These are phyloP conservation scores for Penicillium argentinense DNA, from an alignment of 495 filamentous ascomycete genomes.

Conservation along the genomic window DNA sequence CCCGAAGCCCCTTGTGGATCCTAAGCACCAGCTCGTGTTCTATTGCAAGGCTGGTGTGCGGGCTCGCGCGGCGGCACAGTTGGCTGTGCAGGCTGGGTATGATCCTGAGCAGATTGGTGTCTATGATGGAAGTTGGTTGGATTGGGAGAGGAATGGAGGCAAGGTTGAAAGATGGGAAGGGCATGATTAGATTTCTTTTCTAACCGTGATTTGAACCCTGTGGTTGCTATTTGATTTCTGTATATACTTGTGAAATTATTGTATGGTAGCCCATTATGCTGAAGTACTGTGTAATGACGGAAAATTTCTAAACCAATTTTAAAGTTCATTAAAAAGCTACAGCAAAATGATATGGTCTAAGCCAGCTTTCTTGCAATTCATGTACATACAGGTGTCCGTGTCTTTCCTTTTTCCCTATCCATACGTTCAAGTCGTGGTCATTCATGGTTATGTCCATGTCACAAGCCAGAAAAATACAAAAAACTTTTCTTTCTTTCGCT, in stretches of 20 bases:
- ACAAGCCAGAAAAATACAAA: conserved; percentile 22
- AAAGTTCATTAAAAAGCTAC: conserved; percentile 23
- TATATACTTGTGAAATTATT: conserved; percentile 9
- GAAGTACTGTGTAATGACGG: too few relatives aligned
- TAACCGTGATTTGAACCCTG: too few relatives aligned
- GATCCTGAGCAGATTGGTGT: conserved; percentile 67
- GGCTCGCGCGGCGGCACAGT: conserved; percentile 72
- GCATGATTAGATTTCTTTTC: conserved; percentile 17
- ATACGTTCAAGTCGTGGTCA: conserved; percentile 31
- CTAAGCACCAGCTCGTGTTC: conserved; percentile 60
- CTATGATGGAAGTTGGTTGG: conserved; percentile 86
- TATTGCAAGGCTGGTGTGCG: conserved; percentile 93
- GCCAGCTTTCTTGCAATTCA: conserved; percentile 32
- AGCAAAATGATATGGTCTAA: conserved; percentile 21
- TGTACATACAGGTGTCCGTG: conserved; percentile 40
- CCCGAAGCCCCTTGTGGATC: conserved; percentile 37
- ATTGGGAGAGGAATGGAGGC: conserved; percentile 75
- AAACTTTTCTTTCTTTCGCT: conserved; percentile 19
- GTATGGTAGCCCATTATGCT: neutral
- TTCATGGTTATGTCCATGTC: conserved; percentile 34
- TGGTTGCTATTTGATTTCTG: neutral
- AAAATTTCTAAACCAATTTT: too few relatives aligned
- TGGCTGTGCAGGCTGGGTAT: conserved; percentile 79
- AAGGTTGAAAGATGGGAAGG: conserved; percentile 54
- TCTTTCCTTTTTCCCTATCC: conserved; percentile 17